A percentile compares a stretch with the other conserved stretches of the same genome.
Evolutionary conservation across 768 basidiomycete species (phyloP).

Genomic region (Rhodocollybia butyracea): DNA sequence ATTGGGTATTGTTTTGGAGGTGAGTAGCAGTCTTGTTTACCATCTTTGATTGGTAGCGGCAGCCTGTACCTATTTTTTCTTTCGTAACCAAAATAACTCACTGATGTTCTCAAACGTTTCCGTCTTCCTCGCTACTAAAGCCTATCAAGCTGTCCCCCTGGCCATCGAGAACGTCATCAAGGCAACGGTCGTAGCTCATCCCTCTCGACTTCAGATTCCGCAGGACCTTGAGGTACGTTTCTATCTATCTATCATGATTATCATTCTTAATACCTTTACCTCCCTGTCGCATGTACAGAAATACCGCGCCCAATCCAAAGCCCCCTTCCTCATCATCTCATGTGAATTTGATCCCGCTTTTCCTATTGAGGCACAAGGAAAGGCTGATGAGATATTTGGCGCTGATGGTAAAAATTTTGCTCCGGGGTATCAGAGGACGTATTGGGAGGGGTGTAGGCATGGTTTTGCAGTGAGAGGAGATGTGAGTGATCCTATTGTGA

Average conservation of each 20-base stretch:
- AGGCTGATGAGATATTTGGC: conserved; percentile 50
- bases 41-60: too few relatives aligned
- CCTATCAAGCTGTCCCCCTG: conserved; percentile 58
- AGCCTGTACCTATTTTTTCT: too few relatives aligned
- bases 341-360: conserved; percentile 53
- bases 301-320: conserved; percentile 41
- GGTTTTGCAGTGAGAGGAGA: conserved; percentile 50
- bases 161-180: conserved; percentile 52
- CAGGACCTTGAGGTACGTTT: conserved; percentile 55
- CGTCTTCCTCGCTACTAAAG: conserved; percentile 20
- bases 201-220: conserved; percentile 57
- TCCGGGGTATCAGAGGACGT: conserved; percentile 47
- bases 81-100: not conserved
- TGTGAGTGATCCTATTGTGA: conserved; percentile 21
- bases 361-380: conserved; percentile 38
- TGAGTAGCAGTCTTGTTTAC: conserved; percentile 19
- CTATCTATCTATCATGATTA: not conserved
- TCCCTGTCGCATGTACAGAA: conserved; percentile 29
- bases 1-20: conserved; percentile 74
- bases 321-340: conserved; percentile 66
- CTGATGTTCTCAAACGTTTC: not conserved
- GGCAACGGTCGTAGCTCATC: conserved; percentile 53
- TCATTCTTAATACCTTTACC: not conserved
- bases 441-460: conserved; percentile 47
- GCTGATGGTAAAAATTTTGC: conserved; percentile 36